Conservation (phyloP, 2,329 filamentous ascomycete species). For the Fusarium pseudocircinatum region DNA sequence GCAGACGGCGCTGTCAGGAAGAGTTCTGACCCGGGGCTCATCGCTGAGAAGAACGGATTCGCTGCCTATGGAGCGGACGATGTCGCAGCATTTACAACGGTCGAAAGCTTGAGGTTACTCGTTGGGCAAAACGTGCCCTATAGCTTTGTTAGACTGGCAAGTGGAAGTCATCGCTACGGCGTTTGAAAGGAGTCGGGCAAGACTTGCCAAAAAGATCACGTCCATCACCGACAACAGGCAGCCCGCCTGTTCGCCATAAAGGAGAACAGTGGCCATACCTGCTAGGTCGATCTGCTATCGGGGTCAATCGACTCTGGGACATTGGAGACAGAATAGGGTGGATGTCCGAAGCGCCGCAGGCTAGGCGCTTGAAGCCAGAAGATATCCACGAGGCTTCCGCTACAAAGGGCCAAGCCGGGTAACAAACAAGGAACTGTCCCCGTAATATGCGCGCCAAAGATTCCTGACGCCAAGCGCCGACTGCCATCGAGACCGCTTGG, state of each 20-base stretch:
- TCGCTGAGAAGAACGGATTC: slow-evolving; percentile 80
- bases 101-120: slow-evolving; percentile 79
- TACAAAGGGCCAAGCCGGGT: slow-evolving; percentile 6
- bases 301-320: slow-evolving; percentile 21
- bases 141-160: slow-evolving; percentile 83
- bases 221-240: background rate
- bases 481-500: slow-evolving; percentile 1
- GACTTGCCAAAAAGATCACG: background rate
- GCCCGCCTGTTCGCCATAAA: background rate
- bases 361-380: slow-evolving; percentile 20
- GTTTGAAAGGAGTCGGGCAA: slow-evolving; percentile 41
- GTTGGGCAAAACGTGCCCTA: slow-evolving; percentile 89
- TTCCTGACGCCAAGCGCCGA: slow-evolving; percentile 23
- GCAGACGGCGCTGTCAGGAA: slow-evolving; percentile 67
- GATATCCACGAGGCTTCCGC: slow-evolving; percentile 13
- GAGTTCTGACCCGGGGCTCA: slow-evolving; percentile 71
- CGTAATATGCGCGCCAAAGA: slow-evolving; percentile 27
- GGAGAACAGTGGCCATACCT: background rate
- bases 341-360: slow-evolving; percentile 16
- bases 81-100: slow-evolving; percentile 84
- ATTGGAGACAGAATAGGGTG: slow-evolving; percentile 26
- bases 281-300: slow-evolving; percentile 3
- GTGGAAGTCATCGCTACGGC: slow-evolving; percentile 61
- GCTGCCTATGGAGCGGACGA: slow-evolving; percentile 82
- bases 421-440: slow-evolving; percentile 18